phyloP scores from a whole-genome alignment of 1,284 basidiomycete species.

The Pterulicium gracile region DNA sequence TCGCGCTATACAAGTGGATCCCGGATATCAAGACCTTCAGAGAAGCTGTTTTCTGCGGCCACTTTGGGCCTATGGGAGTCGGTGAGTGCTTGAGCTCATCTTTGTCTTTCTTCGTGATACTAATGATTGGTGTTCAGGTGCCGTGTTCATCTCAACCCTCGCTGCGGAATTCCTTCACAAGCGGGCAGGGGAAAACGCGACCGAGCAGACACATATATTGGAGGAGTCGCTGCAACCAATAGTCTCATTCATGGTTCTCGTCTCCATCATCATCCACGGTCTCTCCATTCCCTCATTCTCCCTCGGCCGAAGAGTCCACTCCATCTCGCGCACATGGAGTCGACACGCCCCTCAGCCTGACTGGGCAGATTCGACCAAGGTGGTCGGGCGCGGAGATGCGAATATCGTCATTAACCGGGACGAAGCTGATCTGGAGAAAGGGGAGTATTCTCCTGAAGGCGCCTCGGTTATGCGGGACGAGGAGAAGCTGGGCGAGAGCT shows the following conservation, averaged over 20 bases:
- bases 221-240: constrained; percentile 78
- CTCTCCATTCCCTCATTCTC: constrained; percentile 91
- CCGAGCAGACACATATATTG: constrained; percentile 55
- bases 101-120: background rate
- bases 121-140: constrained; percentile 18
- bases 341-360: background rate
- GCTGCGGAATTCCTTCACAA: constrained; percentile 57
- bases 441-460: background rate
- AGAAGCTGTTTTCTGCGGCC: constrained; percentile 81
- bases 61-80: constrained; percentile 91
- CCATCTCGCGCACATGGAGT: constrained; percentile 76
- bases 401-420: constrained; percentile 1
- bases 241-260: constrained; percentile 85
- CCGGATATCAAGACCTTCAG: constrained; percentile 89
- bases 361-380: background rate
- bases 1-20: constrained; percentile 81
- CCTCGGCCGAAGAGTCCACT: constrained; percentile 79
- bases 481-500: background rate
- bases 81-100: constrained; percentile 24
- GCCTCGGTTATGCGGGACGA: background rate
- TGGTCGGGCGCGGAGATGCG: background rate
- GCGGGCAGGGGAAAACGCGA: constrained; percentile 27
- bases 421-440: background rate
- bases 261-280: constrained; percentile 80
- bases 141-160: constrained; percentile 89